Evolutionary conservation across 192 early-diverging fungal species (phyloP).

Genomic region (Rhizophagus sp.): DNA sequence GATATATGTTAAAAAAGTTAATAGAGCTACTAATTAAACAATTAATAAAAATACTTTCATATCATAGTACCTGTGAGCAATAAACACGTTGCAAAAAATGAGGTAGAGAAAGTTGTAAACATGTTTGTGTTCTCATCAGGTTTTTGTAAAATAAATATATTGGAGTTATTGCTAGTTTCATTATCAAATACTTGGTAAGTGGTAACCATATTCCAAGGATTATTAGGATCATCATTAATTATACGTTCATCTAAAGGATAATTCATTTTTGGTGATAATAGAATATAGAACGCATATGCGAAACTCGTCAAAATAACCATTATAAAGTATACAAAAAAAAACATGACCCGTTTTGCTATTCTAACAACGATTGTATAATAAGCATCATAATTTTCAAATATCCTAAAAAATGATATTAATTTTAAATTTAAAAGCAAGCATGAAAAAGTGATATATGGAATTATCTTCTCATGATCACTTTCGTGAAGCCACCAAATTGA

Average conservation of each 20-base stretch:
- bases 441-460: background rate
- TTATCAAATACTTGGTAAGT: background rate
- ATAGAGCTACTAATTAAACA: no score
- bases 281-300: background rate
- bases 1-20: no score
- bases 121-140: background rate
- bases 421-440: background rate
- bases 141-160: no score
- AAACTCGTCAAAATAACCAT: background rate
- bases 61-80: background rate
- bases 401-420: background rate
- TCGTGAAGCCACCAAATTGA: background rate
- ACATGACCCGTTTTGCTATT: background rate
- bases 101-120: background rate
- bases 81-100: background rate
- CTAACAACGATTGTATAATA: background rate
- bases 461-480: no score
- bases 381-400: background rate
- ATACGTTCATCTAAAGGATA: no score
- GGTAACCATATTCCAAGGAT: background rate
- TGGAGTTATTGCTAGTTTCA: no score
- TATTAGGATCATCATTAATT: background rate
- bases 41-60: no score
- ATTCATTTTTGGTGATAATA: background rate
- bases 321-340: background rate